Percentiles rank a stretch among this genome's conserved stretches.
Evolutionary conservation across 495 filamentous ascomycete genomes (phyloP).

Genomic region (Sphaerosporella brunnea): DNA sequence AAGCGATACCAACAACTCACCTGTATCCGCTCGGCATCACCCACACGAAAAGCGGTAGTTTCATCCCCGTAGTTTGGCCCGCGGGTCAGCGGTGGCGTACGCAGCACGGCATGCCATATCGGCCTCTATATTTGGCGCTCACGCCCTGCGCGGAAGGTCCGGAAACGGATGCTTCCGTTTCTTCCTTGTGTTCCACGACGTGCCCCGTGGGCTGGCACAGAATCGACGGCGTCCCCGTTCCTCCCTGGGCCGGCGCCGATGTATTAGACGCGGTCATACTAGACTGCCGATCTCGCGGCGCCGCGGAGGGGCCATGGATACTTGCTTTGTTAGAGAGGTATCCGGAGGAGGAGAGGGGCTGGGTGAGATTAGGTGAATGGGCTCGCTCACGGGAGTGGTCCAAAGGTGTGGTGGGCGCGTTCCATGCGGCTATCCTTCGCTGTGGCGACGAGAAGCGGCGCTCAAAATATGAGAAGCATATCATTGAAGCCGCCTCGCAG

Average conservation of each 20-base stretch:
- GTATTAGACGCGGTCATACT: slow-evolving; percentile 9
- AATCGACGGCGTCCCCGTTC: not conserved
- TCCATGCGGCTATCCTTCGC: not conserved
- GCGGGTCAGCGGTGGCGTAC: slow-evolving; percentile 8
- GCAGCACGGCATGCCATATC: slow-evolving; percentile 3
- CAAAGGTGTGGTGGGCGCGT: slow-evolving; percentile 9
- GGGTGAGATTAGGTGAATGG: slow-evolving; percentile 6
- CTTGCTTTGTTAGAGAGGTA: not conserved
- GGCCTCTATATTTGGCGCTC: slow-evolving; percentile 6
- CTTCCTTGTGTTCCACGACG: too few species aligned
- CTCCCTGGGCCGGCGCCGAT: not conserved
- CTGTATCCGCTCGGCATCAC: not conserved
- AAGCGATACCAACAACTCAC: not conserved
- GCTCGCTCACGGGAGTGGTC: not conserved
- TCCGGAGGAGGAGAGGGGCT: slow-evolving; percentile 9
- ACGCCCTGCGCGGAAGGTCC: not conserved
- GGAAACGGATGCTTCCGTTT: too few species aligned
- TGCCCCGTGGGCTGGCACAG: not conserved
- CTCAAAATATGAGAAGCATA: slow-evolving; percentile 4
- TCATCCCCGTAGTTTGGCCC: slow-evolving; percentile 9
- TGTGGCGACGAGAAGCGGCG: slow-evolving; percentile 3
- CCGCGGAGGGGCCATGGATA: not conserved
- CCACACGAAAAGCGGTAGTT: not conserved
- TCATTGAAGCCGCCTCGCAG: not conserved
- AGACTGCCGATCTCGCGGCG: slow-evolving; percentile 2